Conservation (phyloP, 1,139 yeast genomes). For the Fermentozyma sake region DNA sequence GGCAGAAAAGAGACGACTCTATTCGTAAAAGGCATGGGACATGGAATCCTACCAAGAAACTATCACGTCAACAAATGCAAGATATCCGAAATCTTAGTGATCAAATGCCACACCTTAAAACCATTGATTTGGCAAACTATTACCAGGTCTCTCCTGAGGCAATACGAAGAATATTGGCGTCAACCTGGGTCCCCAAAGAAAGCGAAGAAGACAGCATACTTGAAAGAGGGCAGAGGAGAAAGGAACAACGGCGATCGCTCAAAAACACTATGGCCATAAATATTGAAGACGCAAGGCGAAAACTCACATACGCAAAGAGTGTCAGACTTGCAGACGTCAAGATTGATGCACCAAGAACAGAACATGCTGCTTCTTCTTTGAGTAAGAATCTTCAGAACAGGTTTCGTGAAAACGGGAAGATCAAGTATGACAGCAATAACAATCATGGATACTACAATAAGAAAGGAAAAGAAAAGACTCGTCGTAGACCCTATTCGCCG, state of each 20-base stretch:
- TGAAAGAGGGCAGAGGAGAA: constrained; percentile 43
- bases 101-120: constrained; percentile 55
- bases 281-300: constrained; percentile 4
- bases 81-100: constrained; percentile 55
- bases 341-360: too few species aligned
- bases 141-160: constrained; percentile 81
- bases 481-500: constrained; percentile 9
- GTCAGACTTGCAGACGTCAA: constrained; percentile 4
- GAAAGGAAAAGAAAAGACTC: constrained; percentile 4
- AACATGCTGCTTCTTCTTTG: too few species aligned
- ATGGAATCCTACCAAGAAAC: constrained; percentile 69
- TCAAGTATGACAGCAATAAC: constrained; percentile 11
- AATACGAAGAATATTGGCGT: constrained; percentile 69
- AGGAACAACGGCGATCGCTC: constrained; percentile 10
- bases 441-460: constrained; percentile 10
- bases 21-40: constrained; percentile 52
- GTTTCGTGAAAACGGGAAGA: constrained; percentile 8
- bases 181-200: constrained; percentile 68
- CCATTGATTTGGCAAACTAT: constrained; percentile 57
- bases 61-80: constrained; percentile 69
- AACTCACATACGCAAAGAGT: constrained; percentile 6
- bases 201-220: constrained; percentile 44
- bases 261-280: constrained; percentile 5
- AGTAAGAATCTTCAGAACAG: constrained; percentile 1
- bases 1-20: constrained; percentile 68